A percentile compares a stretch with the other conserved stretches of the same genome.
Evolutionary conservation across 2,329 filamentous ascomycete species (phyloP).

Genomic region (Exutisphaerella laricina): DNA sequence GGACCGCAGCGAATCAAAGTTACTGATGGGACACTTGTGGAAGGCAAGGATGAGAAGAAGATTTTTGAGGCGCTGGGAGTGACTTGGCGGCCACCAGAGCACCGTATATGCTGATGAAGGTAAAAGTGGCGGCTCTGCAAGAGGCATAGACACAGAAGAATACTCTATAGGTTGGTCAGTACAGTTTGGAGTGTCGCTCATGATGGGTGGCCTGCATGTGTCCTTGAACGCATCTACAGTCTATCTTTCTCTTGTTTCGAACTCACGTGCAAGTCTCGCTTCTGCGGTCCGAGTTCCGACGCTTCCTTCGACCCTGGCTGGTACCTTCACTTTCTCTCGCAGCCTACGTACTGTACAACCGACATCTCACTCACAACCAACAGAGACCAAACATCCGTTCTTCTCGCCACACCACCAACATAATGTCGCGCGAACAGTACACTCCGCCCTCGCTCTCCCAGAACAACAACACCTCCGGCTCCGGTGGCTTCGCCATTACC

Average conservation of each 20-base stretch:
- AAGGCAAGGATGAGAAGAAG: slow-evolving; percentile 66
- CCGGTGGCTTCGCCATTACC: slow-evolving; percentile 35
- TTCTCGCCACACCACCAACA: slow-evolving; percentile 5
- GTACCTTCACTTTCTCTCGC: no score
- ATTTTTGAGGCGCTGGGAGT: slow-evolving; percentile 81
- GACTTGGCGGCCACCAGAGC: slow-evolving; percentile 72
- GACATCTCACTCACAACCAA: neutral
- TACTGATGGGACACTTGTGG: slow-evolving; percentile 64
- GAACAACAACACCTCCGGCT: slow-evolving; percentile 22
- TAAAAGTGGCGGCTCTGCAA: neutral
- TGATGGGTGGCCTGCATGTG: no score
- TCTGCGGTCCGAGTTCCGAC: no score
- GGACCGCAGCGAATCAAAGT: slow-evolving; percentile 54
- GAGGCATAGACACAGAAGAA: no score
- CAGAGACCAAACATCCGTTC: neutral
- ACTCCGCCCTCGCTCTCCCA: slow-evolving; percentile 58
- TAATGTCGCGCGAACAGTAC: slow-evolving; percentile 64
- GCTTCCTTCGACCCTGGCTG: no score
- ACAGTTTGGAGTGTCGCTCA: no score
- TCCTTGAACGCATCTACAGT: no score
- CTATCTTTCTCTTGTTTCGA: no score
- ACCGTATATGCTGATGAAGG: slow-evolving; percentile 62
- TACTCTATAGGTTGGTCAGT: no score
- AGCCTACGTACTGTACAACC: no score
- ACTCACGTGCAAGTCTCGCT: no score